These are phyloP conservation scores for Pichia phayaonensis DNA, from an alignment of 805 yeast species.

Conservation along the genomic window DNA sequence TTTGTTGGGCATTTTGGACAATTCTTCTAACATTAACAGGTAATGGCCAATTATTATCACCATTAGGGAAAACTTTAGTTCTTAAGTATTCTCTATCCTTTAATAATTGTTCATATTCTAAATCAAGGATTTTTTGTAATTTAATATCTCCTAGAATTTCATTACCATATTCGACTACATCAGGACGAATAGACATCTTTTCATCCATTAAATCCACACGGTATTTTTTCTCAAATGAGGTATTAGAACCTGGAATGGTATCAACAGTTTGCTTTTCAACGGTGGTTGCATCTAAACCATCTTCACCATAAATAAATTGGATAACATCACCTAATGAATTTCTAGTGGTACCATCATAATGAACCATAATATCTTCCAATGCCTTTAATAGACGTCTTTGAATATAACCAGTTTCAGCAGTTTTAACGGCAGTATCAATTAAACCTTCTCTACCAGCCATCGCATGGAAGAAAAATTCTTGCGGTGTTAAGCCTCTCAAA, in stretches of 20 bases:
- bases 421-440: constrained; percentile 98
- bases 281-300: constrained; percentile 97
- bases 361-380: constrained; percentile 90
- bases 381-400: constrained; percentile 98
- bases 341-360: constrained; percentile 96
- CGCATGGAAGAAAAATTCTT: constrained; percentile 98
- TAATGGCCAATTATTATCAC: constrained; percentile 95
- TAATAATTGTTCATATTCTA: constrained; percentile 70
- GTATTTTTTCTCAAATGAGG: constrained; percentile 73
- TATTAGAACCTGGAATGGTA: constrained; percentile 89
- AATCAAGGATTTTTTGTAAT: constrained; percentile 72
- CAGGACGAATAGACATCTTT: constrained; percentile 51
- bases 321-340: constrained; percentile 94
- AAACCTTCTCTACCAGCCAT: constrained; percentile 99
- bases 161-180: constrained; percentile 78
- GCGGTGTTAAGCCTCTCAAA: constrained; percentile 95
- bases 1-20: constrained; percentile 93
- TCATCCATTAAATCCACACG: constrained; percentile 79
- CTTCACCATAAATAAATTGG: constrained; percentile 97
- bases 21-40: constrained; percentile 97
- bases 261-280: constrained; percentile 95
- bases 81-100: constrained; percentile 77
- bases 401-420: constrained; percentile 97
- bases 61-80: constrained; percentile 74
- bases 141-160: constrained; percentile 87